Conservation (phyloP, 768 basidiomycete genomes). For the Vishniacozyma victoriae region DNA sequence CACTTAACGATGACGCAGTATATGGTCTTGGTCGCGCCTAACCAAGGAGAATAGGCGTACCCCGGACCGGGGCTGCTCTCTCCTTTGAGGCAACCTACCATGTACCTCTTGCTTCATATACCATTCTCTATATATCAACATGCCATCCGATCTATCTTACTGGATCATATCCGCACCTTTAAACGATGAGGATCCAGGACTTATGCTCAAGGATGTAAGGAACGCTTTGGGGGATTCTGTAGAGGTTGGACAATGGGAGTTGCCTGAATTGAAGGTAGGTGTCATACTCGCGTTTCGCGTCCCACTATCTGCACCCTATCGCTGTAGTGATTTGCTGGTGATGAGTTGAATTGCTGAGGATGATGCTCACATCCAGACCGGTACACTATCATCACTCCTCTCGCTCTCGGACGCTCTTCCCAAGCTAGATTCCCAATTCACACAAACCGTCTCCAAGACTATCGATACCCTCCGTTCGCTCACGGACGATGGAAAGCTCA, state of each 20-base stretch:
- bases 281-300: too few relatives aligned
- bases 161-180: slow-evolving; percentile 83
- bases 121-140: too few relatives aligned
- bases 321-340: too few relatives aligned
- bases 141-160: slow-evolving; percentile 94
- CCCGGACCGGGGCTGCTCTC: too few relatives aligned
- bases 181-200: slow-evolving; percentile 74
- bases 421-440: slow-evolving; percentile 85
- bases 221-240: slow-evolving; percentile 53
- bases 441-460: slow-evolving; percentile 77
- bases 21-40: too few relatives aligned
- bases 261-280: slow-evolving; percentile 85
- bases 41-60: too few relatives aligned
- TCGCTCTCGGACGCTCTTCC: slow-evolving; percentile 85
- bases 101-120: too few relatives aligned
- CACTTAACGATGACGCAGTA: too few relatives aligned
- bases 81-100: too few relatives aligned
- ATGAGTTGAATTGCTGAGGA: too few relatives aligned
- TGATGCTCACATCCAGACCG: slow-evolving; percentile 56
- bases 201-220: slow-evolving; percentile 60
- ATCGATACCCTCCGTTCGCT: slow-evolving; percentile 90
- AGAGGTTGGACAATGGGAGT: slow-evolving; percentile 60
- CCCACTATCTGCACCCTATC: too few relatives aligned
- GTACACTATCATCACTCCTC: slow-evolving; percentile 84
- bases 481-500: slow-evolving; percentile 60